A percentile compares a stretch with the other conserved stretches of the same genome.
phyloP scores from a whole-genome alignment of 2,329 filamentous ascomycete genomes.

The Alternaria sp. region DNA sequence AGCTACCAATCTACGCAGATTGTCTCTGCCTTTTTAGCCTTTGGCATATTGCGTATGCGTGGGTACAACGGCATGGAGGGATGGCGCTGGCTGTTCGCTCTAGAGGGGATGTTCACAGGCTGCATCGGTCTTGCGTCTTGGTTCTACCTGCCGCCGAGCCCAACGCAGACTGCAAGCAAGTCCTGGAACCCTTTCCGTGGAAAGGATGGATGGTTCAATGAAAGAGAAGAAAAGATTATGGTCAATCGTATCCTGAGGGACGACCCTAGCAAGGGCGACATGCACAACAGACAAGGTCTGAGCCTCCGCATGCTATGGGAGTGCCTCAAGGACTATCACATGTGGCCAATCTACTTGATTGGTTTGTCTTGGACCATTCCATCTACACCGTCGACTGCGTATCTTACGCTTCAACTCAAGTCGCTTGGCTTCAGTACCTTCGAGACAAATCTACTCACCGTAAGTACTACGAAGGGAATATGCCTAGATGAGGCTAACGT shows the following conservation, averaged over 20 bases:
- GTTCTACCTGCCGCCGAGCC: conserved; percentile 59
- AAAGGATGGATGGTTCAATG: conserved; percentile 71
- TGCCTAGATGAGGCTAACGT: conserved; percentile 6
- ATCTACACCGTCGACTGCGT: conserved; percentile 39
- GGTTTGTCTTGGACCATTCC: conserved; percentile 52
- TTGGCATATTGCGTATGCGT: conserved; percentile 61
- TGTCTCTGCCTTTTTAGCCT: conserved; percentile 64
- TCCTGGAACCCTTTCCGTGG: conserved; percentile 60
- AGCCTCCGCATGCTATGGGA: conserved; percentile 59
- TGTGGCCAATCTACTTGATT: conserved; percentile 57
- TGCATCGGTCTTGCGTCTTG: conserved; percentile 49
- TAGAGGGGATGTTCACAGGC: conserved; percentile 52
- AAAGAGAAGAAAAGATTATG: conserved; percentile 73
- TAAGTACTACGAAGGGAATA: conserved; percentile 16
- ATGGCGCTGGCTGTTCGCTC: conserved; percentile 65
- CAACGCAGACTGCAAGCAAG: conserved; percentile 68
- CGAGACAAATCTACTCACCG: conserved; percentile 51
- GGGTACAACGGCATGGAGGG: conserved; percentile 61
- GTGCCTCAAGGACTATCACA: conserved; percentile 63
- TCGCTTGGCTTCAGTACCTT: conserved; percentile 50
- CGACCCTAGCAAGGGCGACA: conserved; percentile 66
- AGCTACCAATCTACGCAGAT: conserved; percentile 67
- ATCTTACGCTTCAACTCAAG: conserved; percentile 49
- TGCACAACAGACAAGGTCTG: conserved; percentile 68
- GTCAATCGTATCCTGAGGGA: conserved; percentile 68